These are phyloP conservation scores for Neopestalotiopsis rosae DNA, from an alignment of 2,329 filamentous ascomycete species.

Conservation along the genomic window DNA sequence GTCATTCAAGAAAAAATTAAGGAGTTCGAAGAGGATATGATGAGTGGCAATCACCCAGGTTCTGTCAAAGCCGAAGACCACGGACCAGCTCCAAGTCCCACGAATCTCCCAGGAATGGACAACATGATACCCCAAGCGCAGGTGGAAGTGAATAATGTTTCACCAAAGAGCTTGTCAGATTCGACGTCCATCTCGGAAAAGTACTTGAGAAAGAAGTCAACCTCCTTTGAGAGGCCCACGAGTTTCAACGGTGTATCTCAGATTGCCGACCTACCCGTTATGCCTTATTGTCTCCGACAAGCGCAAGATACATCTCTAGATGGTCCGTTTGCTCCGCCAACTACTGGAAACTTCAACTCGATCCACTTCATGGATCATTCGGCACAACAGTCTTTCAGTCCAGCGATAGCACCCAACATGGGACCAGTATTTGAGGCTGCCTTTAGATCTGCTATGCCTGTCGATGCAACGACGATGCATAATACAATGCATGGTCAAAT, in stretches of 20 bases:
- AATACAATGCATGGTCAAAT: neutral
- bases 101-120: slow-evolving; percentile 10
- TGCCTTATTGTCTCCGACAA: slow-evolving; percentile 20
- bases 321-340: slow-evolving; percentile 15
- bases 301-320: slow-evolving; percentile 14
- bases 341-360: slow-evolving; percentile 7
- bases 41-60: neutral
- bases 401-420: neutral
- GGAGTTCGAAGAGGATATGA: slow-evolving; percentile 11
- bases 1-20: slow-evolving; percentile 6
- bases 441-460: neutral
- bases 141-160: neutral
- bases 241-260: neutral
- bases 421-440: slow-evolving; percentile 10
- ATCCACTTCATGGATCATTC: neutral
- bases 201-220: slow-evolving; percentile 13
- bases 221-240: neutral
- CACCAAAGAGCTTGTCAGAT: slow-evolving; percentile 5
- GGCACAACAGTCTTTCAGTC: neutral
- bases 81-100: slow-evolving; percentile 2
- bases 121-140: slow-evolving; percentile 10
- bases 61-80: slow-evolving; percentile 7
- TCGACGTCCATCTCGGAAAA: slow-evolving; percentile 11
- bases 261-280: slow-evolving; percentile 11
- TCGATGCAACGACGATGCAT: neutral